These are phyloP conservation scores for Fusarium incarnatum DNA, from an alignment of 2,329 filamentous ascomycete species.

Conservation along the genomic window DNA sequence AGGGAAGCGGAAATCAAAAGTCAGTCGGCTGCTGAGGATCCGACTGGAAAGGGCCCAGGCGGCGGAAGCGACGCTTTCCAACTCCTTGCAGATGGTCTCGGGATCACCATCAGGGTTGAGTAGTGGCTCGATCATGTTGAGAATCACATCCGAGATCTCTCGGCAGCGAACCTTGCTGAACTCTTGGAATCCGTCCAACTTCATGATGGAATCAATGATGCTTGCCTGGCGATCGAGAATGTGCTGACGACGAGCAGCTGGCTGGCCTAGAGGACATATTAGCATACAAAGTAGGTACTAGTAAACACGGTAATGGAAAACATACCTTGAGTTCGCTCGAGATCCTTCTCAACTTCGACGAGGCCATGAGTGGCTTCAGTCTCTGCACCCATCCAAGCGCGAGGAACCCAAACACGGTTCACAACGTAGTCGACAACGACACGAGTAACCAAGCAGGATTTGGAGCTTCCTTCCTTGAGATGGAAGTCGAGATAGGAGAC, in stretches of 20 bases:
- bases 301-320: not conserved
- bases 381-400: slow-evolving; percentile 55
- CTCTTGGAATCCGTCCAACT: slow-evolving; percentile 45
- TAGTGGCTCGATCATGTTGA: slow-evolving; percentile 55
- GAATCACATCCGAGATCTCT: slow-evolving; percentile 57
- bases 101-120: slow-evolving; percentile 52
- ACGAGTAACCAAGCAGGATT: slow-evolving; percentile 57
- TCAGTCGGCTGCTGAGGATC: slow-evolving; percentile 59
- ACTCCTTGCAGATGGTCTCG: slow-evolving; percentile 55
- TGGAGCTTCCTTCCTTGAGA: slow-evolving; percentile 54
- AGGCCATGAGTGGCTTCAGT: slow-evolving; percentile 51
- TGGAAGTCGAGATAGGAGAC: slow-evolving; percentile 57
- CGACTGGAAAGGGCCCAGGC: slow-evolving; percentile 61
- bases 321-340: slow-evolving; percentile 52
- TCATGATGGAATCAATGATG: slow-evolving; percentile 55
- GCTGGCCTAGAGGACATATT: slow-evolving; percentile 48
- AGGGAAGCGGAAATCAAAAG: slow-evolving; percentile 63
- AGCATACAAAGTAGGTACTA: not conserved
- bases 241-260: slow-evolving; percentile 53
- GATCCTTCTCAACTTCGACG: slow-evolving; percentile 52
- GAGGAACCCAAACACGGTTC: slow-evolving; percentile 55
- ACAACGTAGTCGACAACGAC: slow-evolving; percentile 58
- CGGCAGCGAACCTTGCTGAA: slow-evolving; percentile 53
- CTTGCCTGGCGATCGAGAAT: slow-evolving; percentile 54
- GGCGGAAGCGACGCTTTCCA: slow-evolving; percentile 55